A percentile compares a stretch with the other conserved stretches of the same genome.
These are phyloP conservation scores for Cyclotella kingstonii DNA, from an alignment of 108 stramenopile genomes.

Conservation along the genomic window DNA sequence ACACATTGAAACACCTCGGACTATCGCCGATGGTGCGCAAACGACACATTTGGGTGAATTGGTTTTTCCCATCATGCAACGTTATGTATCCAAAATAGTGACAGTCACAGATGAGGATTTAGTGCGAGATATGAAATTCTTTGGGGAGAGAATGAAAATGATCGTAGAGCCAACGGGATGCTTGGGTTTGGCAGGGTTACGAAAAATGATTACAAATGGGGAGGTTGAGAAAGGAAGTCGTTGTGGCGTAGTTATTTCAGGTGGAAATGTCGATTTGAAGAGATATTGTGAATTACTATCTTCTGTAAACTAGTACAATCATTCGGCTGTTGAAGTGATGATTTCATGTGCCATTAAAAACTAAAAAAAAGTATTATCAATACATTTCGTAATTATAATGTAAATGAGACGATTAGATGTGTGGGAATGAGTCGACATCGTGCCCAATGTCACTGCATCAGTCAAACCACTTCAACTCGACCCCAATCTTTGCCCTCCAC, in stretches of 20 bases:
- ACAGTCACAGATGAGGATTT: constrained; percentile 64
- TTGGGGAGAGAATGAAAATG: constrained; percentile 48
- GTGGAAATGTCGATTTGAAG: constrained; percentile 65
- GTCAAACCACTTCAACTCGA: constrained; percentile 15
- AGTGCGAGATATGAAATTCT: constrained; percentile 41
- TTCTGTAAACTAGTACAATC: neutral
- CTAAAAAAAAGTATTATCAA: neutral
- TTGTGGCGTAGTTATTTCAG: constrained; percentile 56
- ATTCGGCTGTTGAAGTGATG: neutral
- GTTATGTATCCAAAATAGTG: constrained; percentile 52
- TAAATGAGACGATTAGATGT: too few relatives aligned
- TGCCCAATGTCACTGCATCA: too few relatives aligned
- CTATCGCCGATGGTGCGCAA: constrained; percentile 67
- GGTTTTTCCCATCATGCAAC: constrained; percentile 53
- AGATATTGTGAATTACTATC: constrained; percentile 44
- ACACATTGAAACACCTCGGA: constrained; percentile 45
- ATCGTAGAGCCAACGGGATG: constrained; percentile 63
- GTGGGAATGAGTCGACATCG: too few relatives aligned
- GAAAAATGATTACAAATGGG: constrained; percentile 43
- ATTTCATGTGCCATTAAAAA: neutral
- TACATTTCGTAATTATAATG: too few relatives aligned
- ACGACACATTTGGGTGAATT: constrained; percentile 55
- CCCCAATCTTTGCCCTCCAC: constrained; percentile 37
- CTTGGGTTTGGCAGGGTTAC: constrained; percentile 51
- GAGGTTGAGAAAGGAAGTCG: constrained; percentile 42